phyloP scores from a whole-genome alignment of 1,284 basidiomycete species.

The Tilletia setariae region DNA sequence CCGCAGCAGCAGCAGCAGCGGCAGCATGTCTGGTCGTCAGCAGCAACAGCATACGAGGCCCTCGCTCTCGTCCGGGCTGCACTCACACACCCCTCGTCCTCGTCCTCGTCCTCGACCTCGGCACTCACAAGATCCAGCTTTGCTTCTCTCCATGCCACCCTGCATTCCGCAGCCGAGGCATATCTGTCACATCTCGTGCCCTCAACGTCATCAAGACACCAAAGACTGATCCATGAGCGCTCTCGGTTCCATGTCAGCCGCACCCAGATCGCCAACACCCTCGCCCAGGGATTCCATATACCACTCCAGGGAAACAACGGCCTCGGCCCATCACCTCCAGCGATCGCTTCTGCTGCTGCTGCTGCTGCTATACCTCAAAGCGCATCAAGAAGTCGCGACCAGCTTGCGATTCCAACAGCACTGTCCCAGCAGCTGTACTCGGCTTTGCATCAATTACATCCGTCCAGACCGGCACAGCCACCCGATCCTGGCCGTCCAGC shows the following conservation, averaged over 20 bases:
- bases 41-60: slow-evolving; percentile 2
- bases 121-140: background rate
- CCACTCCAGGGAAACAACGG: background rate
- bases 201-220: background rate
- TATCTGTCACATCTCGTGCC: background rate
- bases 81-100: too few relatives aligned
- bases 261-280: background rate
- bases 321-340: background rate
- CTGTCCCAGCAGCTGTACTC: background rate
- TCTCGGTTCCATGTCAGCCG: background rate
- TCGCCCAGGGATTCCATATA: background rate
- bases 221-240: slow-evolving; percentile 3
- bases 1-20: too few relatives aligned
- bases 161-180: background rate
- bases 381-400: background rate
- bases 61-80: background rate
- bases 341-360: background rate
- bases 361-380: background rate
- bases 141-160: background rate
- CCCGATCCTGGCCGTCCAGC: too few relatives aligned
- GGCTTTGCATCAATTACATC: background rate
- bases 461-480: background rate
- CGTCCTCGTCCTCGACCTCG: too few relatives aligned
- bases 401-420: background rate
- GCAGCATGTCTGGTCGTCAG: background rate